A percentile compares a stretch with the other conserved stretches of the same genome.
Conservation (phyloP, 75 land plant genomes). For the Picea sitchensis region DNA sequence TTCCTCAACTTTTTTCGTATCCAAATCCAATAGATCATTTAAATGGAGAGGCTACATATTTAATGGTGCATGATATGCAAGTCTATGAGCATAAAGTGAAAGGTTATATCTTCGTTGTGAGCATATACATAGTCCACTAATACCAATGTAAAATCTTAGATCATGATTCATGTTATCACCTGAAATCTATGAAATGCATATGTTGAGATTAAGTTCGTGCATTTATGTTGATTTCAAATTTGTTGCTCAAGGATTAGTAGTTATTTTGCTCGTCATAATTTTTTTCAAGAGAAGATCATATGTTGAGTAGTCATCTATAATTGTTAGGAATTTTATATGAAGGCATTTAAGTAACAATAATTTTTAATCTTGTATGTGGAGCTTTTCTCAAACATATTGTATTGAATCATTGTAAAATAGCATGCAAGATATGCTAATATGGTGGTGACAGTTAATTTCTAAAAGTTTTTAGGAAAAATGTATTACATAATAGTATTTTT, state of each 20-base stretch:
- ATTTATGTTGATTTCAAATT: not conserved
- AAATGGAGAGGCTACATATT: slow-evolving; percentile 81
- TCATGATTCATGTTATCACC: not conserved
- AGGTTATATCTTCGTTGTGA: slow-evolving; percentile 25
- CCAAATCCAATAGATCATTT: slow-evolving; percentile 74
- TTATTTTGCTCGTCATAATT: not conserved
- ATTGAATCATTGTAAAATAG: slow-evolving; percentile 33
- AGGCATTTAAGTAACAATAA: not conserved
- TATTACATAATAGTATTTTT: too few relatives aligned
- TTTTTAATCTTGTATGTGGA: not conserved
- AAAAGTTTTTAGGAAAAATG: slow-evolving; percentile 23
- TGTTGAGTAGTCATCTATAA: not conserved
- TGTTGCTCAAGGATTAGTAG: not conserved
- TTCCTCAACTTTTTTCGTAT: slow-evolving; percentile 48
- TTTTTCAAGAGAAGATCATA: not conserved
- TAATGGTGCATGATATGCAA: slow-evolving; percentile 61
- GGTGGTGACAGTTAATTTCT: slow-evolving; percentile 9
- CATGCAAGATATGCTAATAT: slow-evolving; percentile 72
- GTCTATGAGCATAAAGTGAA: slow-evolving; percentile 70
- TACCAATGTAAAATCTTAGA: not conserved
- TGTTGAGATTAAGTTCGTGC: not conserved
- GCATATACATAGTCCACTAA: not conserved
- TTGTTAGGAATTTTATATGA: not conserved
- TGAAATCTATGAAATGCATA: not conserved
- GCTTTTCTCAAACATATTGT: too few relatives aligned